Evolutionary conservation across 2,329 filamentous ascomycete species (phyloP).

Genomic region (Amylocarpus encephaloides): DNA sequence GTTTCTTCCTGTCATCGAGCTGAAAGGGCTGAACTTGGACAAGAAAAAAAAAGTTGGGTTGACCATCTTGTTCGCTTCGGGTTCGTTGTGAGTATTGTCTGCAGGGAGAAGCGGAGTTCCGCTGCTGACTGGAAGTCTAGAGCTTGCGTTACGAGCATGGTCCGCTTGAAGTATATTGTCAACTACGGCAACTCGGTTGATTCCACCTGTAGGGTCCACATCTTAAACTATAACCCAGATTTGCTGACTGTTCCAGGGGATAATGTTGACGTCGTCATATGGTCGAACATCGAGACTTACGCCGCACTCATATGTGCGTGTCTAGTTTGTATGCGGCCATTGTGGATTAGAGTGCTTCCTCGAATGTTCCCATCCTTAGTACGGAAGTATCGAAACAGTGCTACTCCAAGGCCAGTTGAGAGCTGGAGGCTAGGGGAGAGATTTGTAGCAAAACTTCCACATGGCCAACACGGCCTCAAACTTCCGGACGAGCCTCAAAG

Average conservation of each 20-base stretch:
- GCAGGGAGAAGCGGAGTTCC: background rate
- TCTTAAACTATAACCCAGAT: background rate
- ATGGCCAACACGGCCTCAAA: no score
- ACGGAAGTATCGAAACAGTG: no score
- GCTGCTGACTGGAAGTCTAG: slow-evolving; percentile 20
- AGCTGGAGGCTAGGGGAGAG: no score
- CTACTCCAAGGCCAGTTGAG: no score
- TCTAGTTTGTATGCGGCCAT: slow-evolving; percentile 19
- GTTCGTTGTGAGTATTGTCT: slow-evolving; percentile 49
- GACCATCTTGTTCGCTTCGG: slow-evolving; percentile 59
- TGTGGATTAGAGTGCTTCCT: slow-evolving; percentile 13
- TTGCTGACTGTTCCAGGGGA: background rate
- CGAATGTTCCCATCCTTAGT: slow-evolving; percentile 8
- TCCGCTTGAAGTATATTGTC: slow-evolving; percentile 58
- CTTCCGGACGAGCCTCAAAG: no score
- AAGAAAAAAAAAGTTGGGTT: slow-evolving; percentile 60
- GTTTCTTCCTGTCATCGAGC: slow-evolving; percentile 58
- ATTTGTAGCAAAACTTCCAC: no score
- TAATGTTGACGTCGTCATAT: slow-evolving; percentile 13
- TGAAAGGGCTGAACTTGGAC: slow-evolving; percentile 56
- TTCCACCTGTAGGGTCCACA: slow-evolving; percentile 12
- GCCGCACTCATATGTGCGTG: slow-evolving; percentile 21
- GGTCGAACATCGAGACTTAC: slow-evolving; percentile 15
- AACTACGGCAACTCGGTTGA: slow-evolving; percentile 17
- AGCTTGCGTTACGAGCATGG: slow-evolving; percentile 47